A percentile compares a stretch with the other conserved stretches of the same genome.
phyloP scores from a whole-genome alignment of 139 green algal species.

The Gonium pectorale region DNA sequence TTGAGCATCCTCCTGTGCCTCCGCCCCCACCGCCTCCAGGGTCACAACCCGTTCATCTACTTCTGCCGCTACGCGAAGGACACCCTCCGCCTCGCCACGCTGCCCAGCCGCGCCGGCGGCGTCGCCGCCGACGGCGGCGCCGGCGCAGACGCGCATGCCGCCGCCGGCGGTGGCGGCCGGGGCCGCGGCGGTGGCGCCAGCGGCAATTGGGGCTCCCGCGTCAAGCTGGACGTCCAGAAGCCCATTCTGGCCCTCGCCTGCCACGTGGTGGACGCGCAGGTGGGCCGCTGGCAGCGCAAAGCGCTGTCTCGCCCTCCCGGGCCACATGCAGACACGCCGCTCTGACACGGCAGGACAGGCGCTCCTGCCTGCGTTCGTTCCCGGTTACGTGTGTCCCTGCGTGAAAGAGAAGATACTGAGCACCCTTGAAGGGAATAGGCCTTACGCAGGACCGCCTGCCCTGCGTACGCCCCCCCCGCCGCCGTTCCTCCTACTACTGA shows the following conservation, averaged over 20 bases:
- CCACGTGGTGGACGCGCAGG: constrained; percentile 47
- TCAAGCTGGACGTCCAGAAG: constrained; percentile 59
- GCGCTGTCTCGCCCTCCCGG: too few species aligned
- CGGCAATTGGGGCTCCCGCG: constrained; percentile 49
- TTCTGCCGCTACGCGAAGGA: constrained; percentile 60
- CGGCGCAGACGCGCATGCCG: background rate
- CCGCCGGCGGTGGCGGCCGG: background rate
- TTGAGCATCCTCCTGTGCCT: too few species aligned
- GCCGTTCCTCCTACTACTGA: too few species aligned
- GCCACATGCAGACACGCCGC: too few species aligned
- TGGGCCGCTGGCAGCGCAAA: too few species aligned
- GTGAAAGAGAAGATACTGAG: too few species aligned
- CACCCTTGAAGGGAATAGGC: too few species aligned
- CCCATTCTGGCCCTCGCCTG: constrained; percentile 46
- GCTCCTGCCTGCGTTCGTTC: too few species aligned
- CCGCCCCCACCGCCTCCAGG: constrained; percentile 26
- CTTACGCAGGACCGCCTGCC: too few species aligned
- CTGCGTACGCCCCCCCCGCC: too few species aligned
- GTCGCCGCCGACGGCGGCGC: background rate
- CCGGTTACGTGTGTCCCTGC: too few species aligned
- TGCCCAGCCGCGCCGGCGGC: constrained; percentile 2
- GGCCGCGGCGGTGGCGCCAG: background rate
- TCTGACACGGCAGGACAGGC: too few species aligned
- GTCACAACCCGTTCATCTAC: constrained; percentile 52
- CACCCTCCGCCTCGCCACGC: constrained; percentile 51